phyloP scores from a whole-genome alignment of 2,329 filamentous ascomycete genomes.

The Cladobotryum mycophilum region DNA sequence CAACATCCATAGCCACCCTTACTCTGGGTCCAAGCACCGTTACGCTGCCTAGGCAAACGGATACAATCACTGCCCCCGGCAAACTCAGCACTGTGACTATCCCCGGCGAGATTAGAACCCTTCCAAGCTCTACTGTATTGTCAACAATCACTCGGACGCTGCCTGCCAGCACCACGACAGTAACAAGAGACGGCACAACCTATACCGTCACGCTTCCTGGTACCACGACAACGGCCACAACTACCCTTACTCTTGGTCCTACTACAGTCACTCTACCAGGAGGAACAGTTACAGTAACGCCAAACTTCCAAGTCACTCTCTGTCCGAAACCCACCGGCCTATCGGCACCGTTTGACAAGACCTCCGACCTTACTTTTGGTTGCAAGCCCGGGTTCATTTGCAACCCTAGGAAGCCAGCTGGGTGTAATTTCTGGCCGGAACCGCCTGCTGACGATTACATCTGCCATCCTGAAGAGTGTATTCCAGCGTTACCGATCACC shows the following conservation, averaged over 20 bases:
- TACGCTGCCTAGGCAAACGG: conserved; percentile 5
- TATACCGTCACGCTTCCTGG: conserved; percentile 14
- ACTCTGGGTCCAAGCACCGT: conserved; percentile 9
- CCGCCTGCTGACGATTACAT: conserved; percentile 40
- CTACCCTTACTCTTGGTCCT: conserved; percentile 21
- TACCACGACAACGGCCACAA: conserved; percentile 25
- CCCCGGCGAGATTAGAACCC: conserved; percentile 18
- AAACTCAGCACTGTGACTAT: conserved; percentile 19
- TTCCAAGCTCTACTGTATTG: conserved; percentile 10
- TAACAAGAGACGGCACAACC: conserved; percentile 8
- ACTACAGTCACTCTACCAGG: conserved; percentile 24
- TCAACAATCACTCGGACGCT: conserved; percentile 9
- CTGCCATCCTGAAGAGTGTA: conserved; percentile 41
- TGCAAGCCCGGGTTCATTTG: conserved; percentile 49
- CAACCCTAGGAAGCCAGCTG: conserved; percentile 41
- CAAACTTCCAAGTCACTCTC: conserved; percentile 26
- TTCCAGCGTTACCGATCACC: conserved; percentile 32
- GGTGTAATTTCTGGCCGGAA: conserved; percentile 46
- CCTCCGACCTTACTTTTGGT: conserved; percentile 45
- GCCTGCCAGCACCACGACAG: conserved; percentile 12
- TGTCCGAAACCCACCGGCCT: conserved; percentile 41
- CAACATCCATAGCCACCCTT: conserved; percentile 16
- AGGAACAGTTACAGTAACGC: conserved; percentile 22
- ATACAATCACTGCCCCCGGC: conserved; percentile 2
- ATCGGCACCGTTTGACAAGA: conserved; percentile 24